Evolutionary conservation across 768 basidiomycete genomes (phyloP).

Genomic region (Cystobasidium ongulense): DNA sequence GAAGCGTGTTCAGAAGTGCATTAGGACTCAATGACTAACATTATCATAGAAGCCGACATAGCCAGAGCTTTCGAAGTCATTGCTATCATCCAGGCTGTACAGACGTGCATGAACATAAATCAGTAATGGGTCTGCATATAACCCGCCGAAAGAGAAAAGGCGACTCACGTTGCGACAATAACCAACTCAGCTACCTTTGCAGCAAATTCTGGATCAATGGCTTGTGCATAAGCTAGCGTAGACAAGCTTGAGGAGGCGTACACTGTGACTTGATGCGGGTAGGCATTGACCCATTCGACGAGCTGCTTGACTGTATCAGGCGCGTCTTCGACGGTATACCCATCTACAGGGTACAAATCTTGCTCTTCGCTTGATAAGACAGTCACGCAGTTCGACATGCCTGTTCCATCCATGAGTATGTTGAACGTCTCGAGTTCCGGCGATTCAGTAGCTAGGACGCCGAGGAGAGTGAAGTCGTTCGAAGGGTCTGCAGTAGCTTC

Average conservation of each 20-base stretch:
- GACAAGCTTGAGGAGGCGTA: constrained; percentile 17
- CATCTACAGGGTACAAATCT: constrained; percentile 15
- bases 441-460: constrained; percentile 17
- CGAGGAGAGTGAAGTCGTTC: not conserved
- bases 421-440: not conserved
- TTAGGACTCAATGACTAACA: not conserved
- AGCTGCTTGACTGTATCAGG: constrained; percentile 16
- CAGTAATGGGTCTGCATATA: not conserved
- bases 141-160: not conserved
- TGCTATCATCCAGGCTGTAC: not conserved
- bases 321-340: not conserved
- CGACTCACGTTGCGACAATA: not conserved
- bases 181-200: constrained; percentile 5
- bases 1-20: not conserved
- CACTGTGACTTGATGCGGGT: constrained; percentile 17
- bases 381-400: not conserved
- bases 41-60: not conserved
- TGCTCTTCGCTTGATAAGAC: not conserved
- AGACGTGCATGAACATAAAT: not conserved
- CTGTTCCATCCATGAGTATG: not conserved
- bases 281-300: not conserved
- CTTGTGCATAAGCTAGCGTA: constrained; percentile 1
- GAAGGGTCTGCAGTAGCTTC: not conserved
- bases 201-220: constrained; percentile 12
- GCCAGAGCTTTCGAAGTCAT: not conserved